These are phyloP conservation scores for Solanum piurae DNA, from an alignment of 257 asterid genomes.

Conservation along the genomic window DNA sequence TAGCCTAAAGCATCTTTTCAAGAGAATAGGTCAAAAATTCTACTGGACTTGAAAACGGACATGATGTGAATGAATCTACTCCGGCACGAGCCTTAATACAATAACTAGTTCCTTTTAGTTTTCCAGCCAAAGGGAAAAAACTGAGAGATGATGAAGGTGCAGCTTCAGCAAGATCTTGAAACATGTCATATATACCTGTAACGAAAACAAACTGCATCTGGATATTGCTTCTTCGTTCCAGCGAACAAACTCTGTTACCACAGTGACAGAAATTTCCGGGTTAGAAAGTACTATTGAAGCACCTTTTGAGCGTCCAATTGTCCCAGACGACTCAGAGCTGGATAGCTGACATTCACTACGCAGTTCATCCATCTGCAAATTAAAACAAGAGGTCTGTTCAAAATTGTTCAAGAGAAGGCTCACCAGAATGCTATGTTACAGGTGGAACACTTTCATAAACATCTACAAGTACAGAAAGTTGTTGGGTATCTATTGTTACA, in stretches of 20 bases:
- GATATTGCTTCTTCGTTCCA: slow-evolving; percentile 98
- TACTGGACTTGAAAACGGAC: background rate
- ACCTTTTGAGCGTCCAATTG: slow-evolving; percentile 96
- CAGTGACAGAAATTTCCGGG: slow-evolving; percentile 87
- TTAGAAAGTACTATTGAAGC: slow-evolving; percentile 66
- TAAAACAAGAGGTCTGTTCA: slow-evolving; percentile 1
- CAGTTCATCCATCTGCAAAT: slow-evolving; percentile 79
- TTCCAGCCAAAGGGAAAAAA: background rate
- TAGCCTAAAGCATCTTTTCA: background rate
- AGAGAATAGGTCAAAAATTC: background rate
- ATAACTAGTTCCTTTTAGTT: background rate
- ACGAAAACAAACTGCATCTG: slow-evolving; percentile 70
- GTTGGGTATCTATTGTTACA: background rate
- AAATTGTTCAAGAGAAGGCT: background rate
- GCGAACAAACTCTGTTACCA: slow-evolving; percentile 92
- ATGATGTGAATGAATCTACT: background rate
- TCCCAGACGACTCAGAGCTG: slow-evolving; percentile 64
- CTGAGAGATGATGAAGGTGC: background rate
- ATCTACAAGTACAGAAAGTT: background rate
- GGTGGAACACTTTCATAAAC: background rate
- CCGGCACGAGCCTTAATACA: background rate
- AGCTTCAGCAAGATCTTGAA: background rate
- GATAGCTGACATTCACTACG: slow-evolving; percentile 66
- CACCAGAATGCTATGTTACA: background rate
- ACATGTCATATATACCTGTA: slow-evolving; percentile 47